phyloP scores from a whole-genome alignment of 164 flowering plant genomes.

The Amborella trichopoda region DNA sequence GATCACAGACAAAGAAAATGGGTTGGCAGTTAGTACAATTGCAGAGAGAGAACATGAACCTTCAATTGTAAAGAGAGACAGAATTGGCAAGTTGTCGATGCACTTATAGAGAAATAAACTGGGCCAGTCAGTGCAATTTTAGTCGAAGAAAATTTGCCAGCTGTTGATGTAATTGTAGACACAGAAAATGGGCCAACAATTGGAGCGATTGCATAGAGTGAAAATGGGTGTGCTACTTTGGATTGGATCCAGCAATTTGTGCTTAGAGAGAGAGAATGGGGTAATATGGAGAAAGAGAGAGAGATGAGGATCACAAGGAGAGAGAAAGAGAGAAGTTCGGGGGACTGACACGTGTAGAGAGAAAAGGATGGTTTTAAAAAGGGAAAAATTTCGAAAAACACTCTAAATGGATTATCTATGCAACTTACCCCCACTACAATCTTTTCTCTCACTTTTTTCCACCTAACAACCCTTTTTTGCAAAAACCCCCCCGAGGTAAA shows the following conservation, averaged over 20 bases:
- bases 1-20: background rate
- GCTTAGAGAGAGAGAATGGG: background rate
- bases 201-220: too few species aligned
- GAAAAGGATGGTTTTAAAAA: too few species aligned
- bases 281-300: too few species aligned
- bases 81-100: background rate
- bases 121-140: background rate
- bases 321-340: slow-evolving; percentile 5
- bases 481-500: too few species aligned
- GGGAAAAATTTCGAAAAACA: too few species aligned
- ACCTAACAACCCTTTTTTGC: too few species aligned
- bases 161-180: background rate
- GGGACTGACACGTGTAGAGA: too few species aligned
- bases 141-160: background rate
- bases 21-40: background rate
- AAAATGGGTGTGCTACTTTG: too few species aligned
- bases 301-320: background rate
- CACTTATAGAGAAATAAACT: too few species aligned
- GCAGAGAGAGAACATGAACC: background rate
- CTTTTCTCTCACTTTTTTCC: too few species aligned
- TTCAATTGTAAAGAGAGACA: background rate
- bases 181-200: background rate
- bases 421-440: too few species aligned
- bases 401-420: too few species aligned
- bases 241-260: background rate